Base-by-base conservation (phyloP, 1,139 yeast species). In the Candida tetrigidarum region DNA sequence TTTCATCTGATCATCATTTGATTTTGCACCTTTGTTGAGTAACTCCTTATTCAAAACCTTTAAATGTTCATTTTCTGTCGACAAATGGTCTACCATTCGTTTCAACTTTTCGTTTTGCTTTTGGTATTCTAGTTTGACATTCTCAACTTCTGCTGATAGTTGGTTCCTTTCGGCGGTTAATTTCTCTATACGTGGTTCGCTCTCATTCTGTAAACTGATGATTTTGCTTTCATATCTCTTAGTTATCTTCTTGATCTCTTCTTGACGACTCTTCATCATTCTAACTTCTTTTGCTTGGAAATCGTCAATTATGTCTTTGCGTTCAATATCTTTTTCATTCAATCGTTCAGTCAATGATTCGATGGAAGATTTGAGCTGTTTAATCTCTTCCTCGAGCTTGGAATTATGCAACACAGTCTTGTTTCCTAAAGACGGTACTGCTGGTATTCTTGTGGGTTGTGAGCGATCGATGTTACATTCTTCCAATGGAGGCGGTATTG, bases 291-390 rank as follows among this genome's bases (percentile, higher is more conserved):
- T 37, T 20, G 34, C 34, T 12, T 28, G 34, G n/a, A 37, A 37
- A 12, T 37, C 41, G 12, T 29, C 35, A 14, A 37, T 37, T 20
- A 37, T 19, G 19, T 37, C 41, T 14, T 37, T 37, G 6, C 34
- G 33, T 28, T 37, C 41, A 10, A n/a, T 28, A 7, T 19, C 32
- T 14, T 37, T 28, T 14, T 29, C 27, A 7, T 19, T 20, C 12
- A 37, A 26, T 15, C 27, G 19, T 11, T n/a, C n/a, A 19, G 10
- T 29, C 27, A 37, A 37, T 12, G 35, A 9, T 37, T 28, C 9
- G 19, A 28, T 37, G 3, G 15, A 12, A 5, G 14, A 4, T 20
- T 37, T 28, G 5, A 37, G 22, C 15, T 20, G n/a, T 5, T 15
- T 7, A 4, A 37, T 28, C 9, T 37, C 41, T 8, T 37, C 41